Evolutionary conservation across 306 rosid species (phyloP), one percentile per base, ranked within the genome.

Genomic region (Mucuna pruriens): DNA sequence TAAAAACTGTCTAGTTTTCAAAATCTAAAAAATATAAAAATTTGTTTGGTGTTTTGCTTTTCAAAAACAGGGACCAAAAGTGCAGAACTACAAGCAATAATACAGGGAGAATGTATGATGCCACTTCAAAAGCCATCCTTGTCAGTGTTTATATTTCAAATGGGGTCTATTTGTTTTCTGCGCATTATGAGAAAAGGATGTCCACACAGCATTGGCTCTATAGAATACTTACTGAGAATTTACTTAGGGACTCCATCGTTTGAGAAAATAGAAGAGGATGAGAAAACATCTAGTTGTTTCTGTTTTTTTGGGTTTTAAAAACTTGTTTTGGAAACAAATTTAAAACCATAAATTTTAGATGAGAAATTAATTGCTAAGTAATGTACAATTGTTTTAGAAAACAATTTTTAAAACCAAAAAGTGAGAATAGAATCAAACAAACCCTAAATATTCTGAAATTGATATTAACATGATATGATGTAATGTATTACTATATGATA

Each of bases 181-280:
- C 26, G 72, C 34, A 71, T 63, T 75, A 54, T 52, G 36, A 34
- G 71, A 70, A 76, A 80, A 61, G 16, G n/a, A 69, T n/a, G n/a
- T n/a, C n/a, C n/a, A 13, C 51, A 13, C 51, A 12, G 51, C n/a
- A 45, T 45, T 11, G 17, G 51, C 4, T 12, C 51, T 45, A n/a
- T n/a, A n/a, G n/a, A n/a, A n/a, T 3, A 15, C 51, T 45, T 45
- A 6, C 51, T 13, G n/a, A 45, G n/a, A 12, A 45, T 45, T 45
- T 13, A 6, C 51, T 45, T n/a, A 45, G n/a, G 16, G 16, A 45
- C 51, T 45, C 17, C 51, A 45, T 45, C n/a, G n/a, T n/a, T n/a
- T n/a, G n/a, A n/a, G n/a, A n/a, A n/a, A n/a, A n/a, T n/a, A n/a
- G n/a, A n/a, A 1, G 51, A 45, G 51, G 16, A 13, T 12, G 17